phyloP scores from a whole-genome alignment of 306 rosid species.

The Arachis stenosperma region DNA sequence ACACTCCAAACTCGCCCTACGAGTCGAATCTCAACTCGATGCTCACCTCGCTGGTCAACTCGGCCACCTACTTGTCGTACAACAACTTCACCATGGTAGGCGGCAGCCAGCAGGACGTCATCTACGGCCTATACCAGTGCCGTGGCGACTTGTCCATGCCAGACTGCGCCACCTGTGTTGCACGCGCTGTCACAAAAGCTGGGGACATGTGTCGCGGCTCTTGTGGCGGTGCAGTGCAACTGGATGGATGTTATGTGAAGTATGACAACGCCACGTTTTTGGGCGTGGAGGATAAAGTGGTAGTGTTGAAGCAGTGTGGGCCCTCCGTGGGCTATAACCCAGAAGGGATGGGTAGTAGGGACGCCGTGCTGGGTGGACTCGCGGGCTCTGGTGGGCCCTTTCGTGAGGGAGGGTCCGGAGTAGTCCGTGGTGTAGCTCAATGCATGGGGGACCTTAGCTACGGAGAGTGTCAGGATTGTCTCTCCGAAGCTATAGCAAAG shows the following conservation, averaged over 20 bases:
- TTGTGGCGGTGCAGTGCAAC: slow-evolving; percentile 79
- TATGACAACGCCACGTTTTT: slow-evolving; percentile 76
- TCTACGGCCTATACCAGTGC: slow-evolving; percentile 88
- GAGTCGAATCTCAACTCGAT: slow-evolving; percentile 74
- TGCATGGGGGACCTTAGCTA: slow-evolving; percentile 69
- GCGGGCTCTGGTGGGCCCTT: slow-evolving; percentile 56
- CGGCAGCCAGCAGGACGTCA: slow-evolving; percentile 56
- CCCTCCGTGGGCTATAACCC: slow-evolving; percentile 70
- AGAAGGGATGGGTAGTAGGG: slow-evolving; percentile 56
- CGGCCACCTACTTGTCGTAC: slow-evolving; percentile 84
- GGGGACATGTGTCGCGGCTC: slow-evolving; percentile 55
- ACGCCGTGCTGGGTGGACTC: slow-evolving; percentile 60
- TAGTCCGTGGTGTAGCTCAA: slow-evolving; percentile 68
- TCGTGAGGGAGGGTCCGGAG: slow-evolving; percentile 68
- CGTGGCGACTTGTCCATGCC: slow-evolving; percentile 94
- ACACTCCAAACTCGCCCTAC: slow-evolving; percentile 64
- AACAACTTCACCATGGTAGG: slow-evolving; percentile 78
- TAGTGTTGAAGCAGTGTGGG: slow-evolving; percentile 80
- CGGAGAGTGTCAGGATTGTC: slow-evolving; percentile 72
- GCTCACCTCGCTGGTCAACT: slow-evolving; percentile 80
- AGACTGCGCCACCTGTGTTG: slow-evolving; percentile 78
- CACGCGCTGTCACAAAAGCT: slow-evolving; percentile 60
- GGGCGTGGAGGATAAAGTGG: slow-evolving; percentile 75
- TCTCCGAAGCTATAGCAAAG: slow-evolving; percentile 61
- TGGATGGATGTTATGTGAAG: slow-evolving; percentile 83